Evolutionary conservation across 75 land plant genomes (phyloP).

Genomic region (Azolla pinnata): DNA sequence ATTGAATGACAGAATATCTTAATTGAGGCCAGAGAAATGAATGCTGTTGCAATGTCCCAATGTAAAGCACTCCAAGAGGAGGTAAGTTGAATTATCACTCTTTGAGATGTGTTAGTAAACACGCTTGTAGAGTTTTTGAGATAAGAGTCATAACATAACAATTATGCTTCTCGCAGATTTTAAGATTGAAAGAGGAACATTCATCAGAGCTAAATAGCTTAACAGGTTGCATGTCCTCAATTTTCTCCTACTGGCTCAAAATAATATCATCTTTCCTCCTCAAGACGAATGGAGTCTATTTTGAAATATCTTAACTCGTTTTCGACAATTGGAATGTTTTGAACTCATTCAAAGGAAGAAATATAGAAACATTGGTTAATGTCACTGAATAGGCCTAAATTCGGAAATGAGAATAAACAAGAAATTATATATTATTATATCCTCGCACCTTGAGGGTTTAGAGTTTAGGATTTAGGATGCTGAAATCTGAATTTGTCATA

Average conservation of each 20-base stretch:
- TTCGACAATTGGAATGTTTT: too few relatives aligned
- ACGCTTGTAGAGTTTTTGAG: background rate
- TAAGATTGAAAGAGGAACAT: conserved; percentile 4
- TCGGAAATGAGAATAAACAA: too few relatives aligned
- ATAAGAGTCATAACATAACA: background rate
- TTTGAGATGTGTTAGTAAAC: background rate
- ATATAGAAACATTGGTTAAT: too few relatives aligned
- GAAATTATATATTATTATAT: too few relatives aligned
- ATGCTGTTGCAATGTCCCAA: conserved; percentile 1
- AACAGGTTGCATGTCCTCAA: background rate
- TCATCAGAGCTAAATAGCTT: background rate
- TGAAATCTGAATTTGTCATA: too few relatives aligned
- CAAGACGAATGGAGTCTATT: background rate
- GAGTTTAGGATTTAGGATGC: too few relatives aligned
- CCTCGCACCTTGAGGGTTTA: too few relatives aligned
- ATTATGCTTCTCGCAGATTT: conserved; percentile 6
- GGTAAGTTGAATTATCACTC: background rate
- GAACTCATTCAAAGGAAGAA: too few relatives aligned
- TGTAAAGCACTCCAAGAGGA: conserved; percentile 8
- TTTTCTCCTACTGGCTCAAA: too few relatives aligned
- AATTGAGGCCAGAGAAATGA: conserved; percentile 3
- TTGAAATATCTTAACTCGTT: background rate
- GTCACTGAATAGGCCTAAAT: too few relatives aligned
- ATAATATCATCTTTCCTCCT: too few relatives aligned
- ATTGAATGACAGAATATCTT: background rate